Conservation (phyloP, 2,329 filamentous ascomycete genomes). For the Sclerotinia glacialis region DNA sequence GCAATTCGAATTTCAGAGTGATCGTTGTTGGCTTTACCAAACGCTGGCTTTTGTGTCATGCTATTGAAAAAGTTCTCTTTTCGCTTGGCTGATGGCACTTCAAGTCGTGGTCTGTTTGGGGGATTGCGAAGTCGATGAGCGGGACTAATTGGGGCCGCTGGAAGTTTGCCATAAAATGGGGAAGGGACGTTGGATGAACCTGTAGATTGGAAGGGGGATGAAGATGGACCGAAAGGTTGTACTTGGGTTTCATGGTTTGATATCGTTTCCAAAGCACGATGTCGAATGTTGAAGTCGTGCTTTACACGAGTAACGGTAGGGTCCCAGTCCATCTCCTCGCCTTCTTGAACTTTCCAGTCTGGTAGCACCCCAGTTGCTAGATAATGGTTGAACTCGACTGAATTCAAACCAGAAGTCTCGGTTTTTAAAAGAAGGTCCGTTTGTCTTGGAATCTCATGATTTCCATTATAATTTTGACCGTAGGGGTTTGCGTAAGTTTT, state of each 20-base stretch:
- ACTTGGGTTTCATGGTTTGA: conserved; percentile 43
- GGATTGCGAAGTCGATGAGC: conserved; percentile 62
- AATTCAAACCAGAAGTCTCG: conserved; percentile 20
- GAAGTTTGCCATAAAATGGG: conserved; percentile 69
- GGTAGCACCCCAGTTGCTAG: conserved; percentile 21
- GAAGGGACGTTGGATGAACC: conserved; percentile 22
- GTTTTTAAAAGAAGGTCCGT: conserved; percentile 29
- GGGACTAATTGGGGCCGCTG: conserved; percentile 65
- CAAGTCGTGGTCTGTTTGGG: conserved; percentile 53
- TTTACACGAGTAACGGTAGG: conserved; percentile 18
- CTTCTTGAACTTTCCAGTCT: conserved; percentile 1
- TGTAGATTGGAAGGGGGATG: not conserved
- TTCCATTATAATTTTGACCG: conserved; percentile 2
- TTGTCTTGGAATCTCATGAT: conserved; percentile 1
- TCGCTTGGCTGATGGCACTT: conserved; percentile 45
- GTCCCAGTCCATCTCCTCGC: conserved; percentile 68
- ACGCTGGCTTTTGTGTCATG: conserved; percentile 23
- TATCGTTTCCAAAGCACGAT: conserved; percentile 54
- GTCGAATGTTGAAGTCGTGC: conserved; percentile 43
- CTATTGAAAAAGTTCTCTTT: conserved; percentile 52
- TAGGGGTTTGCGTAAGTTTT: not conserved
- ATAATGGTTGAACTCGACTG: conserved; percentile 22
- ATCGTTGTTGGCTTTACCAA: not conserved
- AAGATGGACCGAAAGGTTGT: conserved; percentile 29
- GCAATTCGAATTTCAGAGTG: conserved; percentile 48